Evolutionary conservation across 768 basidiomycete species (phyloP).

Genomic region (Lyophyllum semitale): DNA sequence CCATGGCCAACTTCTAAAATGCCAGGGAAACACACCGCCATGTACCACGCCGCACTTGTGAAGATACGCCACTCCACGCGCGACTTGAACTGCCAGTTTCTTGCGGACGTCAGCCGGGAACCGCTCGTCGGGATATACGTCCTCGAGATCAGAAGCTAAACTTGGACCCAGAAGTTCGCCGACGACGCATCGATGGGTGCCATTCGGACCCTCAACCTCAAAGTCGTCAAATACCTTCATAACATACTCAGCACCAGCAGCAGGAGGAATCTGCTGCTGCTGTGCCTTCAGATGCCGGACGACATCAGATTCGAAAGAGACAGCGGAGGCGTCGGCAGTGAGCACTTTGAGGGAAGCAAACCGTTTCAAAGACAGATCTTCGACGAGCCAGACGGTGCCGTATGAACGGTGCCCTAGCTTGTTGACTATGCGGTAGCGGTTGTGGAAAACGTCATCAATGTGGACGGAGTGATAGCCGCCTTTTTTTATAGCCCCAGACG

Average conservation of each 20-base stretch:
- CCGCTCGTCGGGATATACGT: constrained; percentile 3
- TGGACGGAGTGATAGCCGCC: constrained; percentile 14
- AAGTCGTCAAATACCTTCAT: constrained; percentile 13
- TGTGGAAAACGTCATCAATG: constrained; percentile 12
- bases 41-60: not conserved
- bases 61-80: constrained; percentile 1
- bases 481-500: not conserved
- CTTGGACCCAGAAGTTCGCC: constrained; percentile 13
- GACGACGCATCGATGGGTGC: constrained; percentile 16
- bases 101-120: constrained; percentile 3
- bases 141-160: constrained; percentile 4
- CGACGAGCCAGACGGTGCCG: constrained; percentile 17
- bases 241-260: not conserved
- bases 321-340: not conserved
- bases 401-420: constrained; percentile 17
- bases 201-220: constrained; percentile 15
- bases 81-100: not conserved
- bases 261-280: not conserved
- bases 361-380: not conserved
- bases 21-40: not conserved
- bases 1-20: not conserved
- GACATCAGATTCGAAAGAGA: not conserved
- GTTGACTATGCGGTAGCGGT: constrained; percentile 12
- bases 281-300: not conserved
- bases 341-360: not conserved